Evolutionary conservation across 2,329 filamentous ascomycete species (phyloP), one percentile per base, ranked within the genome.

Genomic region (Penicillium sp.): DNA sequence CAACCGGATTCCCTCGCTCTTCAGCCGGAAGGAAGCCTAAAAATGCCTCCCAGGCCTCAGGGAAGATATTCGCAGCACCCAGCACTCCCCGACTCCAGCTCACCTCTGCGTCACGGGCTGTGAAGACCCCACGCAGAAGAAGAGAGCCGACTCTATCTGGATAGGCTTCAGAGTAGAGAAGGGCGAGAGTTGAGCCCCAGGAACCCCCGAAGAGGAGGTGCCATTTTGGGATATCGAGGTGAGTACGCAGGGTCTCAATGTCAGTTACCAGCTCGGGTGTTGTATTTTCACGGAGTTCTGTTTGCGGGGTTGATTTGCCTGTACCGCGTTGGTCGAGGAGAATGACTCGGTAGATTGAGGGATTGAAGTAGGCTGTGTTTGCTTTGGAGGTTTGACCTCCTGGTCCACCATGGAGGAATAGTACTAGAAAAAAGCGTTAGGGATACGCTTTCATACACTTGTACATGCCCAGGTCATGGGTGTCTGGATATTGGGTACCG

Each of bases 251-350:
- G 1, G 66, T 62, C 58, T 81, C 79, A 59, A 81, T 77, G 57
- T 82, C 80, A n/a, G 71, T 62, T 3, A 80, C 72, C 0, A 81
- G 67, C 55, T 75, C 66, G 69, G 74, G 73, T 3, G 79, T 80
- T 0, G 76, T 81, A 67, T 81, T 81, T 48, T 80, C 73, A 11
- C 68, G 63, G 2, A 78, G 70, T 26, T 73, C 72, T 25, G 75
- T 74, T 19, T 69, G 65, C 7, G 79, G 79, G 0, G 70, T 69
- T 6, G 78, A 81, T 59, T 77, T 71, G 6, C 79, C 79, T 16
- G 69, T 72, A 7, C 79, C 79, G 16, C 80, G 75, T 62, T 82
- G 79, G 62, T 82, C 79, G 49, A 81, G 69, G 37, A 81, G 75
- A 26, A 81, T 67, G 16, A 78, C 75, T 13, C 77, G 75, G 61